Percentiles rank a stretch among this genome's conserved stretches.
Conservation (phyloP, 2,329 filamentous ascomycete genomes). For the Orbilia ellipsospora region DNA sequence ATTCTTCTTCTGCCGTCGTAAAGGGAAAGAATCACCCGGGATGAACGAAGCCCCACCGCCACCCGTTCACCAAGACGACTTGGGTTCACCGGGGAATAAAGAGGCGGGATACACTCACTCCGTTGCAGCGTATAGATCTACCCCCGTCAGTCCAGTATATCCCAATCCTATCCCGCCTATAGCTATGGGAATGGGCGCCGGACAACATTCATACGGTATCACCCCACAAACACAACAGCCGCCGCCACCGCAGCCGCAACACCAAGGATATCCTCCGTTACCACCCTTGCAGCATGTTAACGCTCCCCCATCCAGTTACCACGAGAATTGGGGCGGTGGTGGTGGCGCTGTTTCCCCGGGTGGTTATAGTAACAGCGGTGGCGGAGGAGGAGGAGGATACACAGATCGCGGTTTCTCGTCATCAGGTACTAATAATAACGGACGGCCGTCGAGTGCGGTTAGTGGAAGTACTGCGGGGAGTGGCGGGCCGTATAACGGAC, state of each 20-base stretch:
- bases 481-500: background rate
- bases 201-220: constrained; percentile 15
- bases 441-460: constrained; percentile 24
- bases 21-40: background rate
- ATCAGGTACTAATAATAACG: constrained; percentile 6
- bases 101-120: no score
- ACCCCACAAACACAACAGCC: background rate
- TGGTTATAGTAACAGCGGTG: background rate
- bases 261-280: no score
- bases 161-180: background rate
- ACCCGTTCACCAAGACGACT: no score
- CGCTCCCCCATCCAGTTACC: constrained; percentile 31
- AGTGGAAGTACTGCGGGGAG: constrained; percentile 24
- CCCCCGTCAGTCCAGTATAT: background rate
- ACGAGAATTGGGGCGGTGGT: constrained; percentile 40
- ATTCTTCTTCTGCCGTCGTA: constrained; percentile 8
- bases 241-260: background rate
- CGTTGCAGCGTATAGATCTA: background rate
- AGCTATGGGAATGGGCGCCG: background rate
- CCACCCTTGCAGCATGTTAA: background rate
- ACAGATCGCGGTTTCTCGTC: no score
- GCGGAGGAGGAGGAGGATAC: background rate
- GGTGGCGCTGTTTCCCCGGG: background rate
- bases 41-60: no score
- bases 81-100: no score